These are phyloP conservation scores for Fusarium algeriense DNA, from an alignment of 2,329 filamentous ascomycete species.

Conservation along the genomic window DNA sequence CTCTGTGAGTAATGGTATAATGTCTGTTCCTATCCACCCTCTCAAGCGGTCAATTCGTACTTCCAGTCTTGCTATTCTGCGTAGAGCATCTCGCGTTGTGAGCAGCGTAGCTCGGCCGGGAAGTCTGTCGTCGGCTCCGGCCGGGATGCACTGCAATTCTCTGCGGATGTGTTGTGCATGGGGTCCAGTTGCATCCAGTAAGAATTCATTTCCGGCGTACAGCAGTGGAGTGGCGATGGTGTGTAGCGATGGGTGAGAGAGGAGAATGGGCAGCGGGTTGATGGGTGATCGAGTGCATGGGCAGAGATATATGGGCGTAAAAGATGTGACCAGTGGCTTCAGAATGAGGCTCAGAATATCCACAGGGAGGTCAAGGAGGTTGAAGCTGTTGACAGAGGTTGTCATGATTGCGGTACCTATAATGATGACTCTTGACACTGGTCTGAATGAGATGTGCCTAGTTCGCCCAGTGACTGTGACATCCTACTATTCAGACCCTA, in stretches of 20 bases:
- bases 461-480: not conserved
- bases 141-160: constrained; percentile 34
- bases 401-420: constrained; percentile 21
- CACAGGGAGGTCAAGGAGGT: constrained; percentile 52
- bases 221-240: constrained; percentile 50
- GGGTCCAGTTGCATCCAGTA: constrained; percentile 46
- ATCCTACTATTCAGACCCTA: constrained; percentile 2
- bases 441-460: not conserved
- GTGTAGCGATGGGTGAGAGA: constrained; percentile 51
- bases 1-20: constrained; percentile 49
- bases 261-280: constrained; percentile 48
- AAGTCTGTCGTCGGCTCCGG: constrained; percentile 32
- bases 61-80: constrained; percentile 46
- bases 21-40: constrained; percentile 48
- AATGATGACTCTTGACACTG: constrained; percentile 6
- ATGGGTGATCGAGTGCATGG: constrained; percentile 44
- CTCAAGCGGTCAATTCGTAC: constrained; percentile 49
- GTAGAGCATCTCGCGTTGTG: constrained; percentile 41
- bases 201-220: constrained; percentile 50
- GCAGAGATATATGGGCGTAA: constrained; percentile 45
- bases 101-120: constrained; percentile 38
- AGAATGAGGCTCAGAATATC: constrained; percentile 51
- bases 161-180: constrained; percentile 48
- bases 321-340: constrained; percentile 46
- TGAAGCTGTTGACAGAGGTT: constrained; percentile 30